Conservation (phyloP, 371 early-diverging fungal species). For the Smittium mucronatum region DNA sequence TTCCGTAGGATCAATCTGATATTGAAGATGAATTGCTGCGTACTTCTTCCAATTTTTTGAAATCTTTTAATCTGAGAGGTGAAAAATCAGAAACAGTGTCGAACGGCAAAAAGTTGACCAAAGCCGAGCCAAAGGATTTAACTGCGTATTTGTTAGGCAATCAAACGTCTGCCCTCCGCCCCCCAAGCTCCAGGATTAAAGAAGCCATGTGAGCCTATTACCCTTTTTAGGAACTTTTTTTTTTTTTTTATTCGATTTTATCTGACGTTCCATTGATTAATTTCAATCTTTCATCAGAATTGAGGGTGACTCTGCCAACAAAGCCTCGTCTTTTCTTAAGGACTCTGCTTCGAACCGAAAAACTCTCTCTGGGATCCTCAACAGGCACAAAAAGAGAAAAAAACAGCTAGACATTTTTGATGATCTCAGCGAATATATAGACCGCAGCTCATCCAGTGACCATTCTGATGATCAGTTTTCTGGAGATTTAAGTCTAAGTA, state of each 20-base stretch:
- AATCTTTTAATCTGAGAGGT: not conserved
- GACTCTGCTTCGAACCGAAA: not conserved
- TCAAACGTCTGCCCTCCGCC: too few species aligned
- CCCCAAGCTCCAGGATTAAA: too few species aligned
- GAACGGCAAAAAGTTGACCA: not conserved
- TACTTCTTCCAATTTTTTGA: not conserved
- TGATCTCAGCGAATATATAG: not conserved
- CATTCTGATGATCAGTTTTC: not conserved
- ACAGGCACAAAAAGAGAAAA: not conserved
- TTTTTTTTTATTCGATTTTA: too few species aligned
- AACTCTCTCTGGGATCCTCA: not conserved
- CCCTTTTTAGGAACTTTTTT: too few species aligned
- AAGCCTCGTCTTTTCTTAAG: not conserved
- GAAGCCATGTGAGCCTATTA: too few species aligned
- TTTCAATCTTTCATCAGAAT: too few species aligned
- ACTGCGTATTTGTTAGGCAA: too few species aligned
- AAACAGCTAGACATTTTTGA: not conserved
- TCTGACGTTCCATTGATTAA: too few species aligned
- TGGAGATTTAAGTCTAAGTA: too few species aligned
- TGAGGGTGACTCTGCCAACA: too few species aligned
- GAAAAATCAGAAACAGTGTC: not conserved
- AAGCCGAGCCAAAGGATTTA: too few species aligned
- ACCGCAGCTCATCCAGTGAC: not conserved
- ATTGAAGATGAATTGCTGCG: not conserved
- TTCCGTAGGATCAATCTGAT: not conserved